Evolutionary conservation across 2,329 filamentous ascomycete species (phyloP).

Genomic region (Ophiocordyceps camponoti-saundersi): DNA sequence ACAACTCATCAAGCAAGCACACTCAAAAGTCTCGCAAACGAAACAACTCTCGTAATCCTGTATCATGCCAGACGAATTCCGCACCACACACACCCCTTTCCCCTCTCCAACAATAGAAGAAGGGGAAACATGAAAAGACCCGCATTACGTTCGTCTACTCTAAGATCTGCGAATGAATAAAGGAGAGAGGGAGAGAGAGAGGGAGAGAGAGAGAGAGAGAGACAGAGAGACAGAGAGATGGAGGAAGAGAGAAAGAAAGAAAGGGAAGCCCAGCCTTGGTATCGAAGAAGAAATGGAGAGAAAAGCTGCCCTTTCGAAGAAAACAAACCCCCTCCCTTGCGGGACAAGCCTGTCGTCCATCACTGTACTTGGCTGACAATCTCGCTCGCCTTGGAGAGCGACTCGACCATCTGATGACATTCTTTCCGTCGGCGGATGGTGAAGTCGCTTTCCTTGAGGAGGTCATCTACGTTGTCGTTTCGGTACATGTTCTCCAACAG

Average conservation of each 20-base stretch:
- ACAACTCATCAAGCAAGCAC: too few relatives aligned
- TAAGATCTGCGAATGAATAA: constrained; percentile 9
- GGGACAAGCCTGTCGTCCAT: constrained; percentile 2
- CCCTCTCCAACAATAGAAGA: neutral
- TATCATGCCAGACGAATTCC: neutral
- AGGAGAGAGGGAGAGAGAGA: too few relatives aligned
- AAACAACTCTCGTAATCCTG: neutral
- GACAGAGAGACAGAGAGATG: too few relatives aligned
- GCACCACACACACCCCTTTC: neutral
- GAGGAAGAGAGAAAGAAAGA: too few relatives aligned
- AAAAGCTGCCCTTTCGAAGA: neutral
- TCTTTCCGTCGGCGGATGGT: constrained; percentile 90
- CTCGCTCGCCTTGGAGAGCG: constrained; percentile 73
- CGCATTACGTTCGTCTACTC: constrained; percentile 17
- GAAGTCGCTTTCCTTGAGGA: constrained; percentile 97
- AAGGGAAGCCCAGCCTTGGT: constrained; percentile 12
- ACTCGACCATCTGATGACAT: constrained; percentile 98
- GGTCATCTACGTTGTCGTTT: constrained; percentile 72
- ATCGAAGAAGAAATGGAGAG: constrained; percentile 16
- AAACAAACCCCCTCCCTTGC: neutral
- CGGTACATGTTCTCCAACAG: constrained; percentile 96
- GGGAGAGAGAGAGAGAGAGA: neutral
- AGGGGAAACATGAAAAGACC: neutral
- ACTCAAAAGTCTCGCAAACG: neutral
- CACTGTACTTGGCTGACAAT: constrained; percentile 75